These are phyloP conservation scores for Xylaria digitata DNA, from an alignment of 2,329 filamentous ascomycete genomes.

Conservation along the genomic window DNA sequence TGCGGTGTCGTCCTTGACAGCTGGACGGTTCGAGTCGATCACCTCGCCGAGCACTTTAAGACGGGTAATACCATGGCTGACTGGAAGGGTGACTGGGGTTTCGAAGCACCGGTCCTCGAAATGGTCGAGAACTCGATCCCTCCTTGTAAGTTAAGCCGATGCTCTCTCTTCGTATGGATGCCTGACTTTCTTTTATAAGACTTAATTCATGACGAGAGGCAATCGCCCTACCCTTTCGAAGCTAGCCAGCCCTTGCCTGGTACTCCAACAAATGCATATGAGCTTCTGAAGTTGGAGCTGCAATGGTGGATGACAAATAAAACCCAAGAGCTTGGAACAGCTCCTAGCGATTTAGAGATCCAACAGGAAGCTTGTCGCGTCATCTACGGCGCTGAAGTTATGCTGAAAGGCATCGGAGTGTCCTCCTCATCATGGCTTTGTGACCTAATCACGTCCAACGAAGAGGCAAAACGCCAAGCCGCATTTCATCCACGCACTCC, in stretches of 20 bases:
- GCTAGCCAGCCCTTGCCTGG: conserved; percentile 58
- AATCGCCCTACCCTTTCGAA: conserved; percentile 65
- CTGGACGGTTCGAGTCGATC: conserved; percentile 70
- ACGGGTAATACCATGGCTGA: conserved; percentile 73
- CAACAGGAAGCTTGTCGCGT: conserved; percentile 70
- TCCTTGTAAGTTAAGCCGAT: conserved; percentile 64
- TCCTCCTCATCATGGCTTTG: conserved; percentile 65
- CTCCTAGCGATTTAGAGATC: conserved; percentile 64
- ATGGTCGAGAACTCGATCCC: conserved; percentile 75
- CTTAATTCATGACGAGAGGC: conserved; percentile 72
- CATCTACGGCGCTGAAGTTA: conserved; percentile 65
- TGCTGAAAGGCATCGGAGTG: conserved; percentile 55
- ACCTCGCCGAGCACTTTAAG: conserved; percentile 76
- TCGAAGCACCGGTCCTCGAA: conserved; percentile 68
- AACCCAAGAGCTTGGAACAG: conserved; percentile 54
- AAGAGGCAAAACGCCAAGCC: conserved; percentile 57
- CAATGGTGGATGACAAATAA: conserved; percentile 62
- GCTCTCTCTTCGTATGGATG: conserved; percentile 51
- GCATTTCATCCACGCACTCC: conserved; percentile 60
- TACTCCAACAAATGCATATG: conserved; percentile 68
- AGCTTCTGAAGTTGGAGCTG: conserved; percentile 69
- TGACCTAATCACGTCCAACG: conserved; percentile 66
- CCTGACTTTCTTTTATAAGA: conserved; percentile 59
- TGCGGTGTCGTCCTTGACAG: conserved; percentile 71
- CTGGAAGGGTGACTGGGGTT: conserved; percentile 78